A percentile compares a stretch with the other conserved stretches of the same genome.
phyloP scores from a whole-genome alignment of 163 green algal species.

The Scenedesmus sp. region DNA sequence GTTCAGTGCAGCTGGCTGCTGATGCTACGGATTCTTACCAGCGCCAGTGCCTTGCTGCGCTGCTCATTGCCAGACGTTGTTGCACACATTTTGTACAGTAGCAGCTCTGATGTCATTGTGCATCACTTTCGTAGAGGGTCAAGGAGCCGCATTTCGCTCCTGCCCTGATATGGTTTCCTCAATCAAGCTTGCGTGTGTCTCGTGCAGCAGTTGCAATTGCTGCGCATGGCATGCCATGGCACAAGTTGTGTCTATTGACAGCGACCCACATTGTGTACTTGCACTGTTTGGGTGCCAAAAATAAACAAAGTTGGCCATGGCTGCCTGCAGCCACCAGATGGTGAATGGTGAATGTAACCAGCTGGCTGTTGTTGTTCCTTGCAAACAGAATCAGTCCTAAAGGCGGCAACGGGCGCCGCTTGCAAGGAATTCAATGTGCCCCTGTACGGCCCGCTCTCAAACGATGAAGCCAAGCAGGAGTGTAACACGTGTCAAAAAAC shows the following conservation, averaged over 20 bases:
- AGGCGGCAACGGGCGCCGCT: no score
- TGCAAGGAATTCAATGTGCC: no score
- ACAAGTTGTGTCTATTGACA: background rate
- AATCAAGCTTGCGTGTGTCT: background rate
- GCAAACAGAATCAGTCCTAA: no score
- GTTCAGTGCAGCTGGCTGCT: background rate
- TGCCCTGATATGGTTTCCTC: background rate
- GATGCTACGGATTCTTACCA: background rate
- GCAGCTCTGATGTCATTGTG: background rate
- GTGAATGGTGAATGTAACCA: no score
- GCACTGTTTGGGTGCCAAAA: no score
- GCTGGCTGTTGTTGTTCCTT: no score
- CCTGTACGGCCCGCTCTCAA: no score
- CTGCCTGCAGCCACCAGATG: no score
- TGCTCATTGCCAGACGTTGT: background rate
- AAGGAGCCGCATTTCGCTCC: conserved; percentile 6
- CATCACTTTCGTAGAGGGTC: background rate
- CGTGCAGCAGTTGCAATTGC: background rate
- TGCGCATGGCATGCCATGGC: background rate
- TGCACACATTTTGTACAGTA: background rate
- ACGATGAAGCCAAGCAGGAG: no score
- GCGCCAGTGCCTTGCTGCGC: background rate
- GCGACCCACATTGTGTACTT: no score
- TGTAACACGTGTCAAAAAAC: no score
- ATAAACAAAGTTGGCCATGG: no score